Evolutionary conservation across 495 filamentous ascomycete species (phyloP), one percentile per base, ranked within the genome.

Genomic region (Halenospora varia): DNA sequence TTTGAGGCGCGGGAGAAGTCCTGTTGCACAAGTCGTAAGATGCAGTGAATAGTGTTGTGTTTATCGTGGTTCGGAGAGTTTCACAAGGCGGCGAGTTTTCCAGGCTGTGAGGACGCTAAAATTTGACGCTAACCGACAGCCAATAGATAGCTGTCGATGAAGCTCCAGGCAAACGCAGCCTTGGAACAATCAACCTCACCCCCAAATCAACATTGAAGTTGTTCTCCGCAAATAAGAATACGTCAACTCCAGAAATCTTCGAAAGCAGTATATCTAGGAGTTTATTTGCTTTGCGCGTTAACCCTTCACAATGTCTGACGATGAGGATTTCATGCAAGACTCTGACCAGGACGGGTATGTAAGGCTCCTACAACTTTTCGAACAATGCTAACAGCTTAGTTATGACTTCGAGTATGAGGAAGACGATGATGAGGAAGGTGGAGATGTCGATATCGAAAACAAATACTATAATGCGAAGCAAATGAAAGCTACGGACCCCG

Each of bases 401-500:
- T 97, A 96, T 70, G 94, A 97, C 72, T 97, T 97, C 68, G 94
- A 98, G 60, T 97, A 97, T 72, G 83, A 93, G 67, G 90, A 92
- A 62, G 86, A 89, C 57, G 92, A 95, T 59, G 94, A 92, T 17
- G 90, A 96, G 45, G 87, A 96, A 46, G 82, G 78, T 39, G 89
- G 87, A 19, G 89, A 96, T 70, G 87, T 97, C 62, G 92, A 93
- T 56, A 92, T 97, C 67, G 95, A 97, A 71, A 98, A 98, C 77
- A 96, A 96, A 75, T 98, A 98, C 76, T 98, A 97, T 80, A 97
- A 96, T 75, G 94, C 94, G 23, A 98, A 98, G 75, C 92, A 96
- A 72, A 87, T 95, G 73, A 98, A 98, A 75, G 80, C 77, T 9
- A 84, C 83, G 53, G 88, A 88, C 59, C 90, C 95, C 2, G 86